Percentiles rank a stretch among this genome's conserved stretches.
Conservation (phyloP, 1,284 basidiomycete species). For the Cutaneotrichosporon dermatis region DNA sequence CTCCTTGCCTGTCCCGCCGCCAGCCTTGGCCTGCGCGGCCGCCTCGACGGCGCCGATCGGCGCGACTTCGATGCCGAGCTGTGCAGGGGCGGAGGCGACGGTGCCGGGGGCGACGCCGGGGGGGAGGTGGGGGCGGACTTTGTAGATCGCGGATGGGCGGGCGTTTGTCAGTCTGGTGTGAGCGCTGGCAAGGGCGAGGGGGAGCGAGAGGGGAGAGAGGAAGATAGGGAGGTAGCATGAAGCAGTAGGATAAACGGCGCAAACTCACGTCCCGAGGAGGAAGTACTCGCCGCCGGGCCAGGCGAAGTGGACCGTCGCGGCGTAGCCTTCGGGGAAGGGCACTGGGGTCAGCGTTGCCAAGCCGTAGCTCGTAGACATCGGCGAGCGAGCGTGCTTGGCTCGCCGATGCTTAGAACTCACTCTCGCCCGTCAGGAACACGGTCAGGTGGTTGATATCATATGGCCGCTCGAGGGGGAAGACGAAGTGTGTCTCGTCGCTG, state of each 20-base stretch:
- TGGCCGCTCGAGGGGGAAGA: slow-evolving; percentile 72
- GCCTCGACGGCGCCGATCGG: slow-evolving; percentile 51
- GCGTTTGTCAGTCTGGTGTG: slow-evolving; percentile 72
- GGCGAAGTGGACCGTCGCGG: slow-evolving; percentile 81
- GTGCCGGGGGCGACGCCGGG: slow-evolving; percentile 18
- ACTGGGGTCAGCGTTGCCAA: background rate
- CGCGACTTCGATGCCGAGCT: slow-evolving; percentile 56
- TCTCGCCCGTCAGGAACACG: slow-evolving; percentile 77
- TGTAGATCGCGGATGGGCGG: slow-evolving; percentile 88
- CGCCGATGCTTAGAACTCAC: slow-evolving; percentile 51
- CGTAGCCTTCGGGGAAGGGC: slow-evolving; percentile 80
- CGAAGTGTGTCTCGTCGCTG: slow-evolving; percentile 70
- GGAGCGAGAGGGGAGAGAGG: too few relatives aligned
- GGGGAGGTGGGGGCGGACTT: slow-evolving; percentile 60
- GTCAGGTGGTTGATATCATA: slow-evolving; percentile 81
- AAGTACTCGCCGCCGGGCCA: slow-evolving; percentile 87
- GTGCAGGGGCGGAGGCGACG: slow-evolving; percentile 47
- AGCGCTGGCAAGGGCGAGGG: background rate
- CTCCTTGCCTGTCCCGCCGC: slow-evolving; percentile 27
- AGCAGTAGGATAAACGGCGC: too few relatives aligned
- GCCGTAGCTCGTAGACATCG: too few relatives aligned
- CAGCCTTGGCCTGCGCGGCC: slow-evolving; percentile 52
- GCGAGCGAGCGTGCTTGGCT: too few relatives aligned
- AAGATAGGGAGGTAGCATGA: too few relatives aligned
- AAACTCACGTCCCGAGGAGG: slow-evolving; percentile 78